Conservation (phyloP, 163 green algal species). For the Trebouxiophyceae sp. region DNA sequence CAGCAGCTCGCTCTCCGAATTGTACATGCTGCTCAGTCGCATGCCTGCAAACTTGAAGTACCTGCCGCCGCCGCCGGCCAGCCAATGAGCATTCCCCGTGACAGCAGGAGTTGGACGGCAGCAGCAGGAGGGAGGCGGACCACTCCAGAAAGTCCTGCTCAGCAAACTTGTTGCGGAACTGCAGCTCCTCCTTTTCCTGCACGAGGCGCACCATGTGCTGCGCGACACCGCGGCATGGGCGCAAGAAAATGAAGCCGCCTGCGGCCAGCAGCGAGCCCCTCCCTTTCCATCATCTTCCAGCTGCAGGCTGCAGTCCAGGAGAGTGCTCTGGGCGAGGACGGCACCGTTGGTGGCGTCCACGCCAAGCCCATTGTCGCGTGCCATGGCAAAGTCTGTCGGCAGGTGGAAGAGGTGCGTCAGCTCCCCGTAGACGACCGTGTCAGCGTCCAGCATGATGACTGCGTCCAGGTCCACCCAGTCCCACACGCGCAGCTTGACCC, state of each 20-base stretch:
- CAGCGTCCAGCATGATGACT: neutral
- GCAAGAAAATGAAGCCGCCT: neutral
- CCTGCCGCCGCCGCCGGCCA: neutral
- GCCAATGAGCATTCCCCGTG: too few relatives aligned
- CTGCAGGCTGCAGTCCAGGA: neutral
- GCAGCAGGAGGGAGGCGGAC: neutral
- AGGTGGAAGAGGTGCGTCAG: neutral
- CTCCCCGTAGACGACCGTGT: neutral
- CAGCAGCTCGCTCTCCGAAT: neutral
- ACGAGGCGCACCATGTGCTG: neutral
- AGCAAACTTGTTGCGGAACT: neutral
- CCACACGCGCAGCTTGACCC: slow-evolving; percentile 16
- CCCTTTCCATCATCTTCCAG: too few relatives aligned
- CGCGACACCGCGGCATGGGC: neutral
- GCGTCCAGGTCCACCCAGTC: neutral
- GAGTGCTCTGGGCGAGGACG: too few relatives aligned
- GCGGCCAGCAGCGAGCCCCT: neutral
- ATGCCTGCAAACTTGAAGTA: neutral
- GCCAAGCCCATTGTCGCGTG: slow-evolving; percentile 2
- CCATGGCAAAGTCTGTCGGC: slow-evolving; percentile 1
- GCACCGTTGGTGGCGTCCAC: neutral
- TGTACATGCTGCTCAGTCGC: neutral
- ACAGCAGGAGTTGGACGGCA: too few relatives aligned
- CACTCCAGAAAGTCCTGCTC: neutral
- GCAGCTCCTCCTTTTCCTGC: neutral